phyloP scores from a whole-genome alignment of 768 basidiomycete species.

The Clitopilus hobsonii region DNA sequence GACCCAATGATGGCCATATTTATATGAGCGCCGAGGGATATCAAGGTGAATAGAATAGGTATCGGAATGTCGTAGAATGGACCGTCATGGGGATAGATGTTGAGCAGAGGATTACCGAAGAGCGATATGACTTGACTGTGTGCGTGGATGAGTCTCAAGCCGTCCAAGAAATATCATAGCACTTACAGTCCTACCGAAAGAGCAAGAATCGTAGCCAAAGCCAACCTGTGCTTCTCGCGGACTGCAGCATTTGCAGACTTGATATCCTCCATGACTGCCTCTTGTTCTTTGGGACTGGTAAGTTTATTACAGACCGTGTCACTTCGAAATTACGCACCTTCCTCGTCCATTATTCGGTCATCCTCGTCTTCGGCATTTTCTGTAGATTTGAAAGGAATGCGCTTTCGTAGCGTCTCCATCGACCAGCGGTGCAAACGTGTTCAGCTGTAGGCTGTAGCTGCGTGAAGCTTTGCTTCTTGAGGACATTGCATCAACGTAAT shows the following conservation, averaged over 20 bases:
- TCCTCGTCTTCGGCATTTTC: conserved; percentile 25
- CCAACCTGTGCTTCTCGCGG: conserved; percentile 28
- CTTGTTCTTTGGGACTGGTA: conserved; percentile 44
- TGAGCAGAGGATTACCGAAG: conserved; percentile 42
- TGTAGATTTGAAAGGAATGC: conserved; percentile 35
- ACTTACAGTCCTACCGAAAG: conserved; percentile 46
- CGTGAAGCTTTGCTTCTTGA: not conserved
- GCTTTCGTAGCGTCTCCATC: conserved; percentile 37
- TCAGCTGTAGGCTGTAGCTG: not conserved
- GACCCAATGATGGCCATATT: conserved; percentile 43
- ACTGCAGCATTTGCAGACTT: conserved; percentile 35
- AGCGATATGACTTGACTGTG: conserved; percentile 46
- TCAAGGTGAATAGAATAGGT: conserved; percentile 37
- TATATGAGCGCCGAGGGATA: conserved; percentile 46
- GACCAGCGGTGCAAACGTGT: conserved; percentile 1
- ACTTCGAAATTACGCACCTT: conserved; percentile 29
- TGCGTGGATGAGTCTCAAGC: not conserved
- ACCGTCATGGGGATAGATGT: conserved; percentile 31
- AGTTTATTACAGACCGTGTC: not conserved
- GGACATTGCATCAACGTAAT: not conserved
- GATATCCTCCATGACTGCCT: conserved; percentile 47
- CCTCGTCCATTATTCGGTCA: conserved; percentile 42
- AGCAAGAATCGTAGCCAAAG: conserved; percentile 35
- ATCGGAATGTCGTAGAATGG: conserved; percentile 34
- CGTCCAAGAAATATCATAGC: not conserved